These are phyloP conservation scores for Pleurotus eryngii DNA, from an alignment of 768 basidiomycete genomes.

Conservation along the genomic window DNA sequence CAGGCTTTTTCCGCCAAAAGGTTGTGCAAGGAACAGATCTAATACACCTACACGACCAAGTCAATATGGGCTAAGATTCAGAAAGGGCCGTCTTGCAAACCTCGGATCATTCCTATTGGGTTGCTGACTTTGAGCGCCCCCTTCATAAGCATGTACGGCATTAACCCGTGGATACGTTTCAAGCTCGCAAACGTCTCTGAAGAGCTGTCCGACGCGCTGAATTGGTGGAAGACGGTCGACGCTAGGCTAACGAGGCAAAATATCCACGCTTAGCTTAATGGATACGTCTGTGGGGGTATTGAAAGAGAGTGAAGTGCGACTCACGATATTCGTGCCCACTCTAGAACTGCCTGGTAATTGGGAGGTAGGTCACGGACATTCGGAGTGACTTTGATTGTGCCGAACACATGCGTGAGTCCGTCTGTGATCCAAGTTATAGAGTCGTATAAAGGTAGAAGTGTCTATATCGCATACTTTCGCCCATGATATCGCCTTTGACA, in stretches of 20 bases:
- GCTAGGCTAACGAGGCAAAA: constrained; percentile 60
- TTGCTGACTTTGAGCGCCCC: constrained; percentile 90
- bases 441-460: neutral
- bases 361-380: constrained; percentile 72
- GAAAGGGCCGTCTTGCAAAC: constrained; percentile 30
- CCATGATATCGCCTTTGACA: constrained; percentile 93
- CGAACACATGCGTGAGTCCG: constrained; percentile 86
- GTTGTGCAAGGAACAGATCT: constrained; percentile 94
- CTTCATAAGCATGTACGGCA: constrained; percentile 98
- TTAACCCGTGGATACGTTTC: constrained; percentile 91
- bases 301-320: constrained; percentile 25
- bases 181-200: constrained; percentile 85
- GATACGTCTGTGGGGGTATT: neutral
- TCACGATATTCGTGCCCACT: constrained; percentile 97
- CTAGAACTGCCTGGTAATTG: constrained; percentile 86
- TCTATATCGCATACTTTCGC: constrained; percentile 50
- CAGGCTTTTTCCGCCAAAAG: constrained; percentile 90
- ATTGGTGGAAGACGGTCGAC: constrained; percentile 94
- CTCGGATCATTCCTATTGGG: constrained; percentile 94
- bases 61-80: neutral
- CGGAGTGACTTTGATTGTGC: constrained; percentile 78
- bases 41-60: constrained; percentile 50
- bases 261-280: neutral
- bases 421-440: constrained; percentile 39
- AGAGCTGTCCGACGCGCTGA: constrained; percentile 88